A percentile compares a stretch with the other conserved stretches of the same genome.
These are phyloP conservation scores for Podospora tetraspora DNA, from an alignment of 495 filamentous ascomycete genomes.

Conservation along the genomic window DNA sequence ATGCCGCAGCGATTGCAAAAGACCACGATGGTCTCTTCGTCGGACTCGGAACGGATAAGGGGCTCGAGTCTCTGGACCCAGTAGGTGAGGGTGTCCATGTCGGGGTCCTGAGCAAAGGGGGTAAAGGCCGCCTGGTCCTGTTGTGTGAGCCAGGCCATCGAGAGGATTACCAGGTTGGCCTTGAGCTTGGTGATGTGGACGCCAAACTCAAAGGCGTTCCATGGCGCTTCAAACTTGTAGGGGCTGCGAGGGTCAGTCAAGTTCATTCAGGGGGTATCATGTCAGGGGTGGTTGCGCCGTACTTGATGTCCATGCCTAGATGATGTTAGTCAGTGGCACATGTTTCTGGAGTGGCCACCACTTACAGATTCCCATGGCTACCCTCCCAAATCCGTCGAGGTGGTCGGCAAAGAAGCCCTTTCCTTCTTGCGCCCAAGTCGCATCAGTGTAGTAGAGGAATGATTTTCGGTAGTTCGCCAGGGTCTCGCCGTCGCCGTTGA, in stretches of 20 bases:
- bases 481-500: conserved; percentile 65
- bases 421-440: conserved; percentile 83
- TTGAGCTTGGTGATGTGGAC: conserved; percentile 59
- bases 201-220: conserved; percentile 77
- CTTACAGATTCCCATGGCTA: conserved; percentile 87
- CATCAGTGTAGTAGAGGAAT: conserved; percentile 88
- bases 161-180: conserved; percentile 70
- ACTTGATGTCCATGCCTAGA: conserved; percentile 66
- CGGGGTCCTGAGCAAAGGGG: conserved; percentile 51
- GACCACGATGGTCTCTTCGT: conserved; percentile 66
- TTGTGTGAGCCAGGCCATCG: conserved; percentile 83
- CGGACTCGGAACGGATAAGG: conserved; percentile 52
- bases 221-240: conserved; percentile 66
- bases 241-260: conserved; percentile 20
- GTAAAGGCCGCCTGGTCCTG: conserved; percentile 44
- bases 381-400: conserved; percentile 51
- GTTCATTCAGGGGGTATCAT: neutral
- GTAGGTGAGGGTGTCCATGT: conserved; percentile 77
- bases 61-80: conserved; percentile 80
- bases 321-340: conserved; percentile 5
- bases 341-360: neutral
- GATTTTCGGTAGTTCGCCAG: conserved; percentile 82
- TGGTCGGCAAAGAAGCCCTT: conserved; percentile 53
- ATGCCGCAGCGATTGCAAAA: conserved; percentile 77
- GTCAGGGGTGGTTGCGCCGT: conserved; percentile 10